Base-by-base conservation (phyloP, 306 rosid genomes). In the Luffa aegyptiaca region DNA sequence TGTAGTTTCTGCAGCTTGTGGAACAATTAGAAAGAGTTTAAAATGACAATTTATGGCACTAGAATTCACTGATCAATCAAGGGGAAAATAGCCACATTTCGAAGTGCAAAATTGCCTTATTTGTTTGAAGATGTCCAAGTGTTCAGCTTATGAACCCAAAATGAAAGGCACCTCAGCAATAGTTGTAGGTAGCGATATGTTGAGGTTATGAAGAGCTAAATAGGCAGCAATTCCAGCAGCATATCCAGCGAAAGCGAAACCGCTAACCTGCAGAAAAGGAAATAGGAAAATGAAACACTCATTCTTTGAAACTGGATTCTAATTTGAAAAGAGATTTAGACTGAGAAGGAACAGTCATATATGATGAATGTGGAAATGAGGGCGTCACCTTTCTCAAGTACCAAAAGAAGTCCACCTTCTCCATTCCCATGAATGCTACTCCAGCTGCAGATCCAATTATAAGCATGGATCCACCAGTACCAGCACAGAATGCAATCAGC, bases 381-480 rank as follows among this genome's bases (percentile, higher is more conserved):
- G 79, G 59, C 51, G 70, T 51, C 89, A 95, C 99, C 97, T 95
- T 93, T 76, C 88, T 84, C 1, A 95, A 84, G 88, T 91, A 95
- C 97, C 99, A 95, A 85, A 93, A 87, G 96, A 95, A 95, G 76
- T 95, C 91, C 84, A 95, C 97, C 81, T 90, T 95, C 85, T 95
- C 99, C 99, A 93, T 95, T 81, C 99, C 99, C 99, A 95, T 93
- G 85, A 91, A 91, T 55, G 99, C 97, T 75, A 91, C 97, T 83
- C 99, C 99, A 31, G 99, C 96, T 55, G 97, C 97, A 37, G 97
- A 95, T 78, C 99, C 99, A 82, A 91, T 91, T 74, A 95, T 69
- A 16, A 95, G 85, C 99, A 95, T 93, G 82, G 99, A 95, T 80
- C 99, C 97, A 56, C 98, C 98, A 9, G 98, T 92, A 48, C 97